Evolutionary conservation across 2,329 filamentous ascomycete genomes (phyloP).

Genomic region (Clonostachys rhizophaga): DNA sequence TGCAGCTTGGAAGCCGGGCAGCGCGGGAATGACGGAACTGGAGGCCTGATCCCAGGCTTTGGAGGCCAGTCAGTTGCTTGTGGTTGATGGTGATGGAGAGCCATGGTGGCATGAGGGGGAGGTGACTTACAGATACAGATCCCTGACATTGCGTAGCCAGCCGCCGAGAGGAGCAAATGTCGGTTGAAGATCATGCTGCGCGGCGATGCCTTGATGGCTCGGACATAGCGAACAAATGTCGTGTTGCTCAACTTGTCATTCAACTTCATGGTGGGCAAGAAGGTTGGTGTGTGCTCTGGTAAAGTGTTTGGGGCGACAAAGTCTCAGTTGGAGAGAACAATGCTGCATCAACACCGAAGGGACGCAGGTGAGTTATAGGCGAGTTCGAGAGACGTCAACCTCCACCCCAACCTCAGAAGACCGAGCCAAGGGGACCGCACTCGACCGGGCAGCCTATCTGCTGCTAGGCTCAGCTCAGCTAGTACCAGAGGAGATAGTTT

Average conservation of each 20-base stretch:
- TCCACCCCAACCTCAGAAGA: too few relatives aligned
- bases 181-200: slow-evolving; percentile 7
- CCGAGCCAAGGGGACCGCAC: too few relatives aligned
- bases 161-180: slow-evolving; percentile 6
- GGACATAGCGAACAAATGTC: background rate
- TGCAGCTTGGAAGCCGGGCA: slow-evolving; percentile 24
- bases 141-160: slow-evolving; percentile 10
- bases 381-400: too few relatives aligned
- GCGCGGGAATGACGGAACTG: slow-evolving; percentile 17
- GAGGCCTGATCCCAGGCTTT: slow-evolving; percentile 12
- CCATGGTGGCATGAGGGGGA: too few relatives aligned
- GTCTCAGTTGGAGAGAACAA: background rate
- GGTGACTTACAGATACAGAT: slow-evolving; percentile 5
- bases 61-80: background rate
- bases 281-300: background rate
- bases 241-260: background rate
- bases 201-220: background rate
- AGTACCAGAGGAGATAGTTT: too few relatives aligned
- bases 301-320: background rate
- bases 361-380: too few relatives aligned
- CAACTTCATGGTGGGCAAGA: background rate
- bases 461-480: too few relatives aligned
- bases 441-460: too few relatives aligned
- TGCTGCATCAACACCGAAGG: background rate
- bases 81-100: too few relatives aligned